Percentiles rank a stretch among this genome's conserved stretches.
Evolutionary conservation across 345 rosid genomes (phyloP).

Genomic region (Gossypium herbaceum): DNA sequence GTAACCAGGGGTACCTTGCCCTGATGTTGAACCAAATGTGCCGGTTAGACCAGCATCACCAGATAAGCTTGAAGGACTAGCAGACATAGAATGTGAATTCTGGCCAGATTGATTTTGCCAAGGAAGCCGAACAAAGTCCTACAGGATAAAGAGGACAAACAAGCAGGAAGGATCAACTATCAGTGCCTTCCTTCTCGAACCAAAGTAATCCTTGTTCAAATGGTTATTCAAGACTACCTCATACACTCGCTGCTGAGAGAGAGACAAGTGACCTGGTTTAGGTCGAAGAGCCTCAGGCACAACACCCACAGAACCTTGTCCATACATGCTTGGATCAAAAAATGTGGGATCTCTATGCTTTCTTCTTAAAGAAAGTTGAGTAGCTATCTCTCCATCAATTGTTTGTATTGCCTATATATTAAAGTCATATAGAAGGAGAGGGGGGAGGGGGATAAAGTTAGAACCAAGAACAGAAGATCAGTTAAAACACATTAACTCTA

Average conservation of each 20-base stretch:
- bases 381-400: conserved; percentile 83
- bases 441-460: background rate
- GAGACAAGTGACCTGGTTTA: conserved; percentile 83
- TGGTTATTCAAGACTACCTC: conserved; percentile 50
- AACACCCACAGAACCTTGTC: conserved; percentile 68
- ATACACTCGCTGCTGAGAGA: conserved; percentile 91
- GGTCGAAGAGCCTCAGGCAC: conserved; percentile 93
- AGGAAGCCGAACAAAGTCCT: conserved; percentile 97
- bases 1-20: conserved; percentile 48
- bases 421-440: background rate
- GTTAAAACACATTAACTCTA: background rate
- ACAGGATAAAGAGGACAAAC: conserved; percentile 12
- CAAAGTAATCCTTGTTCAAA: conserved; percentile 12
- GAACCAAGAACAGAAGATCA: background rate
- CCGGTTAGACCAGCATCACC: conserved; percentile 42
- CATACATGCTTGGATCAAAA: conserved; percentile 66
- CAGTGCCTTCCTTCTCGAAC: conserved; percentile 14
- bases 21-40: conserved; percentile 47
- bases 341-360: conserved; percentile 78
- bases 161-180: background rate
- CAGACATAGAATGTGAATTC: conserved; percentile 50
- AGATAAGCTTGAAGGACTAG: conserved; percentile 52
- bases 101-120: conserved; percentile 89
- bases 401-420: conserved; percentile 71
- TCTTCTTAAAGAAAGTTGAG: conserved; percentile 70